phyloP scores from a whole-genome alignment of 1,139 yeast species.

The Scheffersomyces segobiensis region DNA sequence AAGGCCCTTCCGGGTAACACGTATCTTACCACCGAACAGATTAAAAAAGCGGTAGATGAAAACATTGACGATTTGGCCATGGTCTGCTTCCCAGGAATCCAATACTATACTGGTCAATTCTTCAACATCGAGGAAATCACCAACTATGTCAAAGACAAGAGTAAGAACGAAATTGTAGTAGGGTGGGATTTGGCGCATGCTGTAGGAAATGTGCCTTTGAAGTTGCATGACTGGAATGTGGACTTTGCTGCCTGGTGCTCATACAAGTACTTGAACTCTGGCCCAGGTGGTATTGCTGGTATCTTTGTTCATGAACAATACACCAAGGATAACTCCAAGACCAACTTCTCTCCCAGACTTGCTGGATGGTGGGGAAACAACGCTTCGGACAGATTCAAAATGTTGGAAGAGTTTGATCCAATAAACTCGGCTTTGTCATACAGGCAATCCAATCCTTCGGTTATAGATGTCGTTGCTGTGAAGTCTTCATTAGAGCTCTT shows the following conservation, averaged over 20 bases:
- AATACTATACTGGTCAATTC: slow-evolving; percentile 87
- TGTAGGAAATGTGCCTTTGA: slow-evolving; percentile 77
- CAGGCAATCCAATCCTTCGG: slow-evolving; percentile 92
- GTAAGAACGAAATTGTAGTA: slow-evolving; percentile 51
- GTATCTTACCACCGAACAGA: slow-evolving; percentile 61
- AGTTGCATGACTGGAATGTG: slow-evolving; percentile 82
- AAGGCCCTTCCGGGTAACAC: slow-evolving; percentile 56
- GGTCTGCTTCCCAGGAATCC: slow-evolving; percentile 84
- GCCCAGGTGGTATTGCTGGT: slow-evolving; percentile 92
- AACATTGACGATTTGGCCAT: slow-evolving; percentile 68
- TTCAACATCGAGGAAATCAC: slow-evolving; percentile 77
- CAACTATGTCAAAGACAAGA: slow-evolving; percentile 46
- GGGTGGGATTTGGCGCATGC: slow-evolving; percentile 99
- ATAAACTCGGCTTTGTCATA: slow-evolving; percentile 82
- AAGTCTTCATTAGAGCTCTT: slow-evolving; percentile 66
- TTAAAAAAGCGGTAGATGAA: slow-evolving; percentile 54
- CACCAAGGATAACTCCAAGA: slow-evolving; percentile 33
- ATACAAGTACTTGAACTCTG: slow-evolving; percentile 86
- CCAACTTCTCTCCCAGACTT: slow-evolving; percentile 57
- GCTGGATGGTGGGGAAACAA: slow-evolving; percentile 99
- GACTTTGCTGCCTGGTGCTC: slow-evolving; percentile 97
- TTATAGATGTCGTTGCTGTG: slow-evolving; percentile 74
- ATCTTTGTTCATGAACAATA: slow-evolving; percentile 65
- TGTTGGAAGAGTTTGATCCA: slow-evolving; percentile 80
- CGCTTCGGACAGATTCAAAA: slow-evolving; percentile 65